Percentiles rank a stretch among this genome's conserved stretches.
phyloP scores from a whole-genome alignment of 805 yeast genomes.

The Tetrapisispora fleetii region DNA sequence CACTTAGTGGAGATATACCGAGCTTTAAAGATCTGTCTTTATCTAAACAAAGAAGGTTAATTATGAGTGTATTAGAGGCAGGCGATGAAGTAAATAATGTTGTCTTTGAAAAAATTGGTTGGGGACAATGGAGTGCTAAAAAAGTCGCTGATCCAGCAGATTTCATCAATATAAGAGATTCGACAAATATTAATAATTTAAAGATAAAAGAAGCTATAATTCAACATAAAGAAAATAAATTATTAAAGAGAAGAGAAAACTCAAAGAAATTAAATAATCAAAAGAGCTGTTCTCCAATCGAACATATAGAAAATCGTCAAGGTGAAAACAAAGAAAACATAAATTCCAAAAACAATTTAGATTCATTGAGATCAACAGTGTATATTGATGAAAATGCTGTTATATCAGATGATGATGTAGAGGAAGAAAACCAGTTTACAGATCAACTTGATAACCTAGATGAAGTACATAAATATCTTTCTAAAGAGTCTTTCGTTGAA shows the following conservation, averaged over 20 bases:
- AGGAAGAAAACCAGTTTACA: constrained; percentile 20
- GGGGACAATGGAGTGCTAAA: constrained; percentile 92
- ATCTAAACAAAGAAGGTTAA: constrained; percentile 81
- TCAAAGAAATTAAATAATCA: constrained; percentile 2
- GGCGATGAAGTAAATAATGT: constrained; percentile 46
- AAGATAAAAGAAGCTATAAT: constrained; percentile 36
- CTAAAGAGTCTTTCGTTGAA: constrained; percentile 1
- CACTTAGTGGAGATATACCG: constrained; percentile 61
- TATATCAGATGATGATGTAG: constrained; percentile 13
- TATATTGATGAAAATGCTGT: constrained; percentile 35
- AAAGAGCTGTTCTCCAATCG: not conserved
- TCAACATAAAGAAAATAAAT: constrained; percentile 7
- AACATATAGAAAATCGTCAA: not conserved
- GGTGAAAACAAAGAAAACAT: not conserved
- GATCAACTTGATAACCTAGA: constrained; percentile 3
- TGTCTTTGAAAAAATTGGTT: constrained; percentile 85
- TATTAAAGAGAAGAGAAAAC: constrained; percentile 22
- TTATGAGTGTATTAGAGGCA: constrained; percentile 79
- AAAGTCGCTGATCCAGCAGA: constrained; percentile 29
- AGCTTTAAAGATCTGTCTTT: constrained; percentile 72
- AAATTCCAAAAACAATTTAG: constrained; percentile 3
- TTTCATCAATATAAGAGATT: constrained; percentile 33
- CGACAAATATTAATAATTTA: constrained; percentile 31
- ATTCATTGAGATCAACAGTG: not conserved
- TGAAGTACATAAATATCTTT: constrained; percentile 3